phyloP scores from a whole-genome alignment of 805 yeast genomes.

The Candida cerambycidarum region DNA sequence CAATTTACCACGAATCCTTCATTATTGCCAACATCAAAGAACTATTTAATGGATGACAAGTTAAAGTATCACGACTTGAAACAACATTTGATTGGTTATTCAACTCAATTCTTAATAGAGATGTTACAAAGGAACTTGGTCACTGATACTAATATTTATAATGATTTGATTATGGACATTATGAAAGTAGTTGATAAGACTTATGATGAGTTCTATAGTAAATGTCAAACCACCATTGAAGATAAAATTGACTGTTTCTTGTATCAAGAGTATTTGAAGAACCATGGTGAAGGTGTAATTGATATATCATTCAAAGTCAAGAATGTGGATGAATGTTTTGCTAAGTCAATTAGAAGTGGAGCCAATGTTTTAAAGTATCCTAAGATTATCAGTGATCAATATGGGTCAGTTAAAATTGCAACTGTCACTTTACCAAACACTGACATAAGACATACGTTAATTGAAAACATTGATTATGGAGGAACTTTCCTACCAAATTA shows the following conservation, averaged over 20 bases:
- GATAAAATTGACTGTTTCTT: slow-evolving; percentile 8
- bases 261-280: slow-evolving; percentile 16
- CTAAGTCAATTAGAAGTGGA: slow-evolving; percentile 51
- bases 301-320: slow-evolving; percentile 70
- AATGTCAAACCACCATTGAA: slow-evolving; percentile 4
- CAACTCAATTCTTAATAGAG: background rate
- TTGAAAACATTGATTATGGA: slow-evolving; percentile 45
- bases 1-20: slow-evolving; percentile 8
- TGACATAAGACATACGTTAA: slow-evolving; percentile 68
- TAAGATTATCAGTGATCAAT: slow-evolving; percentile 34
- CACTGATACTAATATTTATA: background rate
- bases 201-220: slow-evolving; percentile 6
- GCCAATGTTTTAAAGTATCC: slow-evolving; percentile 41
- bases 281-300: slow-evolving; percentile 80
- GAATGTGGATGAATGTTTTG: slow-evolving; percentile 45
- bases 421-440: slow-evolving; percentile 44
- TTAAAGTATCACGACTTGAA: slow-evolving; percentile 4
- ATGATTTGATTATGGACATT: background rate
- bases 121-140: slow-evolving; percentile 4
- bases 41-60: slow-evolving; percentile 4
- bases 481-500: slow-evolving; percentile 57
- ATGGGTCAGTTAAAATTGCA: slow-evolving; percentile 56
- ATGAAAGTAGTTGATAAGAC: background rate
- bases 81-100: background rate
- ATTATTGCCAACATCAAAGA: slow-evolving; percentile 6